Conservation (phyloP, 306 rosid species). For the Cucumis melo region DNA sequence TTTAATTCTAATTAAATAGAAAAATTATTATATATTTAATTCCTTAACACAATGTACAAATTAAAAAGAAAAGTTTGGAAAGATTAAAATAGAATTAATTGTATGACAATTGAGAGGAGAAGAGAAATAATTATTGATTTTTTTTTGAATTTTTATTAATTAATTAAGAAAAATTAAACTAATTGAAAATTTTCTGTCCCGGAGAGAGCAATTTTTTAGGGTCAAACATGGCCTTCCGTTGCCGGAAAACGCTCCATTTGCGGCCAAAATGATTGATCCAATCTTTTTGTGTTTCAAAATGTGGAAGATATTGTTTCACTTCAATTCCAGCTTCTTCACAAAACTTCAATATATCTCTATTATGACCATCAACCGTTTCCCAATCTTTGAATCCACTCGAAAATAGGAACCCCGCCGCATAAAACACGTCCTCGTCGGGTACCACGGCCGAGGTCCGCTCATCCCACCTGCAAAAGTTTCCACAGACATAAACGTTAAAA, state of each 20-base stretch:
- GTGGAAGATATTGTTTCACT: conserved; percentile 50
- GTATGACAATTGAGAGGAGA: background rate
- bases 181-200: conserved; percentile 59
- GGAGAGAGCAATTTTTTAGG: conserved; percentile 62
- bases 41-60: too few species aligned
- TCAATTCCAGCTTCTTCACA: conserved; percentile 29
- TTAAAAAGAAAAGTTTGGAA: too few species aligned
- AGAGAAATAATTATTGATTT: background rate
- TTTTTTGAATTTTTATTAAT: background rate
- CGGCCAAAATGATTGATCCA: conserved; percentile 57
- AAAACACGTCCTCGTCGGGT: conserved; percentile 59
- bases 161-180: background rate
- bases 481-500: background rate
- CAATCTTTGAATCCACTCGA: conserved; percentile 15
- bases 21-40: too few species aligned
- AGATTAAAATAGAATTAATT: too few species aligned
- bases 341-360: conserved; percentile 29
- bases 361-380: conserved; percentile 24
- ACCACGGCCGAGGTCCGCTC: conserved; percentile 49
- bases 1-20: too few species aligned
- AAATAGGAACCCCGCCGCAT: conserved; percentile 26
- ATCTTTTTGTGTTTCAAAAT: conserved; percentile 20
- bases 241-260: conserved; percentile 39
- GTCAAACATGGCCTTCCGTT: conserved; percentile 41
- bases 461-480: conserved; percentile 48